A percentile compares a stretch with the other conserved stretches of the same genome.
Conservation (phyloP, 352 stramenopile species). For the Phytophthora sojae region DNA sequence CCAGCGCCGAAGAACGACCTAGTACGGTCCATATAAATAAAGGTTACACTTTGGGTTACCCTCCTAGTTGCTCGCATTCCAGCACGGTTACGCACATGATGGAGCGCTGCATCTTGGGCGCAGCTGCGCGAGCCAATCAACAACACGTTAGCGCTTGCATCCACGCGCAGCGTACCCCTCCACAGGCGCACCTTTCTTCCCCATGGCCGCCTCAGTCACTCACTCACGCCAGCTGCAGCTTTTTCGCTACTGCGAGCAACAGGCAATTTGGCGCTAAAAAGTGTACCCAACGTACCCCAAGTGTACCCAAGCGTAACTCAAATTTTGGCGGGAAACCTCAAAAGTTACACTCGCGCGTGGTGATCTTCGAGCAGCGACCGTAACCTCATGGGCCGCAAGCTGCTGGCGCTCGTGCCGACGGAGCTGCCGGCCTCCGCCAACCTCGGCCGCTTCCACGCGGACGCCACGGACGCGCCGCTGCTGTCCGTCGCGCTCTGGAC, state of each 20-base stretch:
- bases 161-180: neutral
- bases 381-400: constrained; percentile 46
- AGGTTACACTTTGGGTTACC: neutral
- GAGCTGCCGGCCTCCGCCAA: constrained; percentile 37
- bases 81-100: constrained; percentile 55
- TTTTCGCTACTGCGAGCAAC: constrained; percentile 8
- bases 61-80: neutral
- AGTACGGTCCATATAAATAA: neutral
- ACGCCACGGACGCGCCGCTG: constrained; percentile 61
- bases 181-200: constrained; percentile 35
- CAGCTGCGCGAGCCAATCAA: neutral
- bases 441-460: constrained; percentile 75
- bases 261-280: neutral
- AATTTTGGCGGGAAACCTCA: neutral
- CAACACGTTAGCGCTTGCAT: neutral
- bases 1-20: constrained; percentile 70
- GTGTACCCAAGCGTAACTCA: neutral
- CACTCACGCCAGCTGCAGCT: neutral
- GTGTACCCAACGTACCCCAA: constrained; percentile 11
- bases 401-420: constrained; percentile 59
- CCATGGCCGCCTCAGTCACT: constrained; percentile 24
- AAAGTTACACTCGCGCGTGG: neutral
- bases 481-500: constrained; percentile 63
- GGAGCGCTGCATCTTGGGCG: constrained; percentile 58
- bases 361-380: neutral